Evolutionary conservation across 2,329 filamentous ascomycete species (phyloP).

Genomic region (Fusarium subglutinans): DNA sequence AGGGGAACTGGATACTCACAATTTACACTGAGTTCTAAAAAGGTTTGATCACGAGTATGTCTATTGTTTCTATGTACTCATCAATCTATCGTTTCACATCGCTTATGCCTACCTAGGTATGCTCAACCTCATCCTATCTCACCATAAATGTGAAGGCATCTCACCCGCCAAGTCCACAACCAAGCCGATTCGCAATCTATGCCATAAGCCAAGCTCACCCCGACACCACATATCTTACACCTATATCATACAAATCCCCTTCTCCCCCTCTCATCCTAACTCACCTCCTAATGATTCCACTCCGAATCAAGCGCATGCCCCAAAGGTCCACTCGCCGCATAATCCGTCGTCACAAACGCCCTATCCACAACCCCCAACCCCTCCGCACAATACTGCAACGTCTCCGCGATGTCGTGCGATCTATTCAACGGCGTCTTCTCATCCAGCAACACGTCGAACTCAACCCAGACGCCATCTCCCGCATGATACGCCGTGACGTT

Average conservation of each 20-base stretch:
- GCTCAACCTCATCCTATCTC: not conserved
- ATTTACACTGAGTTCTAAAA: too few relatives aligned
- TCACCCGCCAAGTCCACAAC: not conserved
- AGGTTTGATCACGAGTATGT: not conserved
- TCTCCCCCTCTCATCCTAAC: not conserved
- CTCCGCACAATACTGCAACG: slow-evolving; percentile 48
- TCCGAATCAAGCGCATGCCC: slow-evolving; percentile 45
- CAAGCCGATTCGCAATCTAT: not conserved
- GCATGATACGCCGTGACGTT: slow-evolving; percentile 48
- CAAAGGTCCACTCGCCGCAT: slow-evolving; percentile 45
- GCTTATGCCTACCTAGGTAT: not conserved
- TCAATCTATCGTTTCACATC: not conserved
- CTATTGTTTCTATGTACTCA: not conserved
- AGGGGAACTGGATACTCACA: not conserved
- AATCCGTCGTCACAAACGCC: slow-evolving; percentile 49
- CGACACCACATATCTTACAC: not conserved
- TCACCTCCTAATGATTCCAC: slow-evolving; percentile 32
- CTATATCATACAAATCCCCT: not conserved
- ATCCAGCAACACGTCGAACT: slow-evolving; percentile 46
- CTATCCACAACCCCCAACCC: slow-evolving; percentile 45
- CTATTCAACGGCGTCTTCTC: slow-evolving; percentile 45
- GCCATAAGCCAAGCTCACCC: not conserved
- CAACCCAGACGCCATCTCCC: slow-evolving; percentile 48
- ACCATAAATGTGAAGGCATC: not conserved
- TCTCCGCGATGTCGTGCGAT: slow-evolving; percentile 48